Base-by-base conservation (phyloP, 1,139 yeast genomes). In the Martiniozyma asiatica region DNA sequence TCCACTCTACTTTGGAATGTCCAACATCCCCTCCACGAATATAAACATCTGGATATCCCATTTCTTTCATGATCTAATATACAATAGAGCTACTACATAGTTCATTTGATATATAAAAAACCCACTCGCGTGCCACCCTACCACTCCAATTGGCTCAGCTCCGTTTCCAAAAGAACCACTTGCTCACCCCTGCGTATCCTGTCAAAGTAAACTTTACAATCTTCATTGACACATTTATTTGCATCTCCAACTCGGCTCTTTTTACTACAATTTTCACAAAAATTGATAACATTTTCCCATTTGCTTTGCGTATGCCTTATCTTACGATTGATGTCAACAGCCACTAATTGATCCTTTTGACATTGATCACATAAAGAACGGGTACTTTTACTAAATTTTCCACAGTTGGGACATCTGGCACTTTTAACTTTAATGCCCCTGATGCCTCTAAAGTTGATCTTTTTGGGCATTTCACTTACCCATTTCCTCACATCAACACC, bases 401-500 rank as follows among this genome's bases (percentile, higher is more conserved):
- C 39, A 33, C 51, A 46, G 16, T 26, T 30, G 4, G 45, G 25
- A 29, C 61, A 56, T 13, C 30, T 39, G n/a, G 43, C 40, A 3
- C 42, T 39, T 28, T 23, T 35, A 25, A 32, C 50, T 42, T 23
- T 47, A 20, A 39, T 34, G 7, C 36, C 28, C 22, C 37, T 31
- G 6, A 24, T 15, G 7, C 38, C 35, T 6, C 26, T 24, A 20
- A 40, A 35, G 8, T 35, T 32, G 21, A 52, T 23, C 14, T 41
- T 40, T 34, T 63, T 64, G 1, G 94, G 84, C 56, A 85, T 60
- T 24, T 75, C 82, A n/a, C 56, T 55, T 41, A 75, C 81, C 98
- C 98, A 89, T 2, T 61, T 61, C 31, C 62, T 61, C 5, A 87
- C 63, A 53, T 84, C 80, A 1, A 78, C 92, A 0, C 98, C 98